phyloP scores from a whole-genome alignment of 1,284 basidiomycete species.

The Papiliotrema nemorosa region DNA sequence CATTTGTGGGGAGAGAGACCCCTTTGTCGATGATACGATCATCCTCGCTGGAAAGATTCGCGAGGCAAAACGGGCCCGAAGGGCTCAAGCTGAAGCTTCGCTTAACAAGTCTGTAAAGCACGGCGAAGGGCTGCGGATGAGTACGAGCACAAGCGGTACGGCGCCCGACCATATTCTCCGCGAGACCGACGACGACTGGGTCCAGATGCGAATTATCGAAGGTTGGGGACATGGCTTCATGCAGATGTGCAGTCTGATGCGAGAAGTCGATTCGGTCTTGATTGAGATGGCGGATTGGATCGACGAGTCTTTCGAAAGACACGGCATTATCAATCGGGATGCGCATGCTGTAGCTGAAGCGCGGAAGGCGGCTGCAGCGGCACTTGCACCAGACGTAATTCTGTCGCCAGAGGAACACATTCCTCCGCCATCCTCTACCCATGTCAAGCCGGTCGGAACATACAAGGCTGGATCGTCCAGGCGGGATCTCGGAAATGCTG shows the following conservation, averaged over 20 bases:
- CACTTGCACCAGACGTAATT: constrained; percentile 9
- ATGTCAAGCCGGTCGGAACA: constrained; percentile 40
- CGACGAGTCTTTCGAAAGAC: constrained; percentile 64
- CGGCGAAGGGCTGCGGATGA: constrained; percentile 53
- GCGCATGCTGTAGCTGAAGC: constrained; percentile 24
- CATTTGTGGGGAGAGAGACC: constrained; percentile 93
- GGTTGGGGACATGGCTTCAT: constrained; percentile 92
- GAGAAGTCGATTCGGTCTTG: constrained; percentile 69
- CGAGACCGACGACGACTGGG: constrained; percentile 89
- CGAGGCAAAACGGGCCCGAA: constrained; percentile 81
- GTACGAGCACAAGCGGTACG: constrained; percentile 48
- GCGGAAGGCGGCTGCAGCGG: constrained; percentile 18
- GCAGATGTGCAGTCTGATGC: constrained; percentile 86
- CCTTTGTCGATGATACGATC: constrained; percentile 90
- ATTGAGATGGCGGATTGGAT: constrained; percentile 93
- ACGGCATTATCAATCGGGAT: constrained; percentile 32
- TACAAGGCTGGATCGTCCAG: constrained; percentile 27
- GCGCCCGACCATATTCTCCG: constrained; percentile 53
- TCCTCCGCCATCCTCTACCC: constrained; percentile 22
- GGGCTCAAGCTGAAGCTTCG: constrained; percentile 55
- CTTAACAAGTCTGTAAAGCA: constrained; percentile 35
- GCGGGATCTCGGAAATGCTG: constrained; percentile 32
- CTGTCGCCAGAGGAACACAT: constrained; percentile 21
- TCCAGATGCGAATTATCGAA: constrained; percentile 83
- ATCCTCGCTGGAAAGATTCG: constrained; percentile 89